phyloP scores from a whole-genome alignment of 1,284 basidiomycete genomes.

The Cutaneotrichosporon sp. region DNA sequence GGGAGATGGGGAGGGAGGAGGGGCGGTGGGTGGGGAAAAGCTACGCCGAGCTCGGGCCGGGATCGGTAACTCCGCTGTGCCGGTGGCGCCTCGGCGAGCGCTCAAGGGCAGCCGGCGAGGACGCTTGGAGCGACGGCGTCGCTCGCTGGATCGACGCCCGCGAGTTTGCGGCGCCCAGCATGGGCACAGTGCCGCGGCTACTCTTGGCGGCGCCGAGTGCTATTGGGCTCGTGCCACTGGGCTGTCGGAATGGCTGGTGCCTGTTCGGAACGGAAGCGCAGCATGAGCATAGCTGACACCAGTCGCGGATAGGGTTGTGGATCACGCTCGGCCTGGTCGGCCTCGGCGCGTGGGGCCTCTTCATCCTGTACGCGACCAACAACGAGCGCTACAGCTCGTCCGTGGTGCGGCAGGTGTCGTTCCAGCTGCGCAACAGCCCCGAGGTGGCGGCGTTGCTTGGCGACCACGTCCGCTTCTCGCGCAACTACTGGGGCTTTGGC shows the following conservation, averaged over 20 bases:
- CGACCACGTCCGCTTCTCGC: slow-evolving; percentile 41
- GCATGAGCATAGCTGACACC: slow-evolving; percentile 7
- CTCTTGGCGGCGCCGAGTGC: no score
- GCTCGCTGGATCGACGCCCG: no score
- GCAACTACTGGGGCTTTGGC: slow-evolving; percentile 50
- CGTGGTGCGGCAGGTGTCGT: slow-evolving; percentile 48
- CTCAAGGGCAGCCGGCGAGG: neutral
- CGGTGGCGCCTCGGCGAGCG: neutral
- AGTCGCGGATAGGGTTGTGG: slow-evolving; percentile 28
- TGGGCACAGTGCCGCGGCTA: no score
- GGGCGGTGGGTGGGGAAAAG: neutral
- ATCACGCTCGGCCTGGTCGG: slow-evolving; percentile 40
- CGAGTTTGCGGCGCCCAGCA: no score
- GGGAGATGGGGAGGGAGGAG: no score
- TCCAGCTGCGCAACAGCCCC: slow-evolving; percentile 49
- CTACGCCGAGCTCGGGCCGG: neutral
- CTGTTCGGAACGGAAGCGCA: neutral
- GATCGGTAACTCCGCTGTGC: neutral
- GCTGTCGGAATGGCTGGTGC: neutral
- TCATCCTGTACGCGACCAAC: slow-evolving; percentile 53
- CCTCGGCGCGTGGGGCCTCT: slow-evolving; percentile 45
- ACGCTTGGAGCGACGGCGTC: slow-evolving; percentile 23
- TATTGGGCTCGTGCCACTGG: no score
- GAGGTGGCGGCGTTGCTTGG: slow-evolving; percentile 45
- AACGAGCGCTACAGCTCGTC: slow-evolving; percentile 52